Base-by-base conservation (phyloP, 495 filamentous ascomycete species). In the Podospora fimiseda region DNA sequence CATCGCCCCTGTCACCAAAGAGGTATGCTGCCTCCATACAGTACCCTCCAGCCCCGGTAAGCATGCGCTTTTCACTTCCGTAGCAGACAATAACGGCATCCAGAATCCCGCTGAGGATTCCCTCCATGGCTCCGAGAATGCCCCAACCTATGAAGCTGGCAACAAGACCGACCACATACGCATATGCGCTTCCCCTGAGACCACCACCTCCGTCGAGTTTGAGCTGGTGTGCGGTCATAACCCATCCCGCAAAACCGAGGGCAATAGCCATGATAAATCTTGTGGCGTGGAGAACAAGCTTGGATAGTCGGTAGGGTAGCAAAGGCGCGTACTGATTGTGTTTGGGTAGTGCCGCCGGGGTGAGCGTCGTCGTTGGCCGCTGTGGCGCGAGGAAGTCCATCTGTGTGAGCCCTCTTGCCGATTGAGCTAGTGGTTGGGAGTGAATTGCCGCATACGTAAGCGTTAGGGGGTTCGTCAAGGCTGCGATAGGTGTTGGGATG, bases 71-170 rank as follows among this genome's bases (percentile, higher is more conserved):
- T 69, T 96, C 91, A 61, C 87, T 96, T 24, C 86, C 88, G 80
- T 94, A 96, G 72, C 93, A 98, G 15, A 98, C 84, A 23, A 96
- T 80, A 15, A 85, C 83, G 9, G 89, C 93, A 74, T 98, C 93
- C 7, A 98, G 82, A 30, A 98, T 89, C 23, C 90, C 90, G 40
- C 88, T 87, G 41, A 98, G 74, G 27, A 96, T 87, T 13, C 91
- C 89, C 67, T 98, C 93, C 74, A 95, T 93, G 2, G 92, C 87
- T n/a, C 93, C 93, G 43, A 98, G 67, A 2, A 96, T 83, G 18
- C 87, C 90, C 90, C 93, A 98, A 8, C 93, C 93, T 57, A 98
- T 96, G 45, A 89, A 85, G 30, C 86, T 88, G 13, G 93, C 90
- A 54, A 96, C 83, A 50, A 98, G 61, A 3, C 92, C 93, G 3